phyloP scores from a whole-genome alignment of 179 eudicot species.

The Silene coronaria region DNA sequence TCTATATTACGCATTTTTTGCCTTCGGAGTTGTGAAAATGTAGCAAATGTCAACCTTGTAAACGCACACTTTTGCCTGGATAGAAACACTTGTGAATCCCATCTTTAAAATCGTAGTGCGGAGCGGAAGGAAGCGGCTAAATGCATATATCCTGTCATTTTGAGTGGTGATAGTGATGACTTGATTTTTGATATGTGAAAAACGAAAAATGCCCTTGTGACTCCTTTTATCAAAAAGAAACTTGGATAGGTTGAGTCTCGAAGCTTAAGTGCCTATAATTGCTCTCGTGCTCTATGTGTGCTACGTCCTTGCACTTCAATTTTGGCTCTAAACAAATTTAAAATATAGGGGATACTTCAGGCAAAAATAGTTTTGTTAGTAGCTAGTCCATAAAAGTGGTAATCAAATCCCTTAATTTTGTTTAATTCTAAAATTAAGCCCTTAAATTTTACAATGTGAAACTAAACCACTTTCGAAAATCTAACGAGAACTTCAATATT shows the following conservation, averaged over 20 bases:
- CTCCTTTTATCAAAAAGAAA: background rate
- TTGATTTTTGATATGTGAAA: background rate
- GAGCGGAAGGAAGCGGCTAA: background rate
- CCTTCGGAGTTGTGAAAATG: conserved; percentile 9
- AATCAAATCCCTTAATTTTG: too few relatives aligned
- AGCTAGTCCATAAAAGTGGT: too few relatives aligned
- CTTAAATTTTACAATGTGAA: too few relatives aligned
- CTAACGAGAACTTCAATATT: too few relatives aligned
- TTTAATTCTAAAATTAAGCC: too few relatives aligned
- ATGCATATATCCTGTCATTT: background rate
- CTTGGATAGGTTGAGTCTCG: background rate
- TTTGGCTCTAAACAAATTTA: too few relatives aligned
- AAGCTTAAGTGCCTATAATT: too few relatives aligned
- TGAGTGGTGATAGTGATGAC: background rate
- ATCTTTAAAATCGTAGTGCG: background rate
- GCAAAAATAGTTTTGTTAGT: too few relatives aligned
- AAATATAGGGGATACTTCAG: too few relatives aligned
- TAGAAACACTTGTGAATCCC: conserved; percentile 3
- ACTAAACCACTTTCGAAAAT: too few relatives aligned
- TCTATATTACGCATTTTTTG: background rate
- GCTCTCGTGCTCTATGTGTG: too few relatives aligned
- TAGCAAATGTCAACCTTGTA: conserved; percentile 2
- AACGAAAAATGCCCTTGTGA: background rate
- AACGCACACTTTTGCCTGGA: background rate
- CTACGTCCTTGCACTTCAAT: too few relatives aligned